Percentiles rank a stretch among this genome's conserved stretches.
Conservation (phyloP, 805 yeast genomes). For the Kodamaea laetipori region DNA sequence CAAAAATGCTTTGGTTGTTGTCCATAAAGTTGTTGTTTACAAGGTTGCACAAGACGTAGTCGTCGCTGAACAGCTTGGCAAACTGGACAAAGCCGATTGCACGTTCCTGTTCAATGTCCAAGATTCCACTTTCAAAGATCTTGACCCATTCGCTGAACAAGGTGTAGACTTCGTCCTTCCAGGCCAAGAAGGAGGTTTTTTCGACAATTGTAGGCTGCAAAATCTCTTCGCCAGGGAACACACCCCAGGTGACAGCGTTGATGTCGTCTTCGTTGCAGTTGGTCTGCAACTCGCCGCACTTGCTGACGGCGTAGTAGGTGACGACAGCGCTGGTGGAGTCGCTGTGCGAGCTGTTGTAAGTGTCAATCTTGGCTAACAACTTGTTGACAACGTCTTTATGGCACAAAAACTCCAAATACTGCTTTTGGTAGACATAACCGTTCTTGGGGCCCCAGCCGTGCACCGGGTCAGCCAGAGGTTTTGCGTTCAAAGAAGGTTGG, state of each 20-base stretch:
- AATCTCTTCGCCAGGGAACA: constrained; percentile 93
- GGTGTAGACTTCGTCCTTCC: constrained; percentile 94
- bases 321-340: constrained; percentile 50
- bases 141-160: constrained; percentile 80
- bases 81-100: constrained; percentile 40
- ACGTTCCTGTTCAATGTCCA: constrained; percentile 31
- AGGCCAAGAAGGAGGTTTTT: constrained; percentile 85
- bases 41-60: constrained; percentile 77
- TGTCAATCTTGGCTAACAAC: constrained; percentile 44
- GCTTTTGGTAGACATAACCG: constrained; percentile 94
- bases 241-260: constrained; percentile 98
- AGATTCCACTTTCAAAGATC: constrained; percentile 44
- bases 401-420: constrained; percentile 82
- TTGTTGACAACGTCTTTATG: constrained; percentile 51
- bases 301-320: constrained; percentile 76
- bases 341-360: constrained; percentile 38
- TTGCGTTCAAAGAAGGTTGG: constrained; percentile 89
- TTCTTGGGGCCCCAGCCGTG: constrained; percentile 96
- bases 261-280: constrained; percentile 77
- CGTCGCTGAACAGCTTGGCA: constrained; percentile 49
- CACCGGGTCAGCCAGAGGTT: constrained; percentile 63
- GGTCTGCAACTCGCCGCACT: constrained; percentile 57
- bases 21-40: constrained; percentile 81
- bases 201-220: constrained; percentile 96
- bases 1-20: constrained; percentile 59